Evolutionary conservation across 148 eudicot species (phyloP), one percentile per base, ranked within the genome.

Genomic region (Euryodendron excelsum): DNA sequence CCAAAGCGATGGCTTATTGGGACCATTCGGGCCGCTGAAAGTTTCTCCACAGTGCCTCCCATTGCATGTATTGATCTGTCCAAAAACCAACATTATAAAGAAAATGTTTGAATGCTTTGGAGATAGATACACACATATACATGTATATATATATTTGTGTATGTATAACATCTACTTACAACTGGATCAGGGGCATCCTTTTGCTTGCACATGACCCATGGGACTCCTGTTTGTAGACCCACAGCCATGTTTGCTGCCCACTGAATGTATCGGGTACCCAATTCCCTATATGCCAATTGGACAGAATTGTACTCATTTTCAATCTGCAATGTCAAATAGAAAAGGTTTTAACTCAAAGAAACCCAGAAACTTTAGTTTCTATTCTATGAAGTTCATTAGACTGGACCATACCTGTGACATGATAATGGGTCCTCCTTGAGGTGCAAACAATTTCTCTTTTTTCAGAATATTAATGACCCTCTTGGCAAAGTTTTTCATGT

Each of bases 21-120:
- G 95, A 4, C 87, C 80, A 66, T 95, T 93, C 60, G 99, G 94
- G 60, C 98, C 98, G 0, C 53, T 55, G 68, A 93, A 96, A 21
- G 97, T 96, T 13, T 93, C 97, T 71, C 88, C 99, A 87, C 99
- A 96, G 28, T 87, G 91, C 83, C 97, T 90, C 48, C 98, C 99
- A 80, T 96, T 96, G 86, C 99, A 96, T 59, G 98, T 90, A 69
- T 87, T 87, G 79, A 96, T 89, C 99, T 96, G 69, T 69, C 47
- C 37, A 41, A 39, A 21, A 66, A 9, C n/a, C 34, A 66, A 66
- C 21, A 25, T 8, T 3, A 15, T 36, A 36, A 10, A 66, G 21
- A 10, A 23, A 20, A 66, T 20, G 70, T 66, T 11, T 69, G 72
- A 13, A 0, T n/a, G n/a, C n/a, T n/a, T n/a, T 3, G 1, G 14